These are phyloP conservation scores for Cutaneotrichosporon sp. DNA, from an alignment of 1,284 basidiomycete species.

Conservation along the genomic window DNA sequence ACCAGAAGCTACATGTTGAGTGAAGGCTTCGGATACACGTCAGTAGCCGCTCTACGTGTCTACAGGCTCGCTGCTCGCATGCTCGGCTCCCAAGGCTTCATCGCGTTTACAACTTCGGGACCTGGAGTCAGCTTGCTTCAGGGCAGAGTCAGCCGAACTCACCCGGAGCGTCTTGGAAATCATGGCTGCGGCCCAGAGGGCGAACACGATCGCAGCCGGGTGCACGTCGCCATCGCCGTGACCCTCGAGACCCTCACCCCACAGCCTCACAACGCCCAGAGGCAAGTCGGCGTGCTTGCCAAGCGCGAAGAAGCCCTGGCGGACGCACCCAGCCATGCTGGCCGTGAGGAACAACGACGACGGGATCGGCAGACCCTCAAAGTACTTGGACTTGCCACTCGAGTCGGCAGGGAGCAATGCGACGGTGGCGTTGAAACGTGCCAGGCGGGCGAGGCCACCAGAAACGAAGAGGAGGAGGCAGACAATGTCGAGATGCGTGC, in stretches of 20 bases:
- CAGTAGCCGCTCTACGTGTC: slow-evolving; percentile 6
- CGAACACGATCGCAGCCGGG: slow-evolving; percentile 69
- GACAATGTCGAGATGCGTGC: slow-evolving; percentile 84
- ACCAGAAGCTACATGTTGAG: slow-evolving; percentile 4
- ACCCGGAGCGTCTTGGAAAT: slow-evolving; percentile 88
- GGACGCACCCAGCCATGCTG: slow-evolving; percentile 77
- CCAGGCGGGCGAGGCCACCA: slow-evolving; percentile 90
- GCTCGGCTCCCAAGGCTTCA: slow-evolving; percentile 1
- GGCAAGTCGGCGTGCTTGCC: slow-evolving; percentile 58
- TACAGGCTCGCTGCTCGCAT: neutral
- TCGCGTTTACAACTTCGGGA: slow-evolving; percentile 22
- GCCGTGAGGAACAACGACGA: slow-evolving; percentile 80
- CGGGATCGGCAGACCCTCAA: slow-evolving; percentile 96
- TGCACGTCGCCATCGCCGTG: slow-evolving; percentile 68
- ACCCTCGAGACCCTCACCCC: slow-evolving; percentile 62
- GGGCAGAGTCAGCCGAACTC: slow-evolving; percentile 15
- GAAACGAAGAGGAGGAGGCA: slow-evolving; percentile 89
- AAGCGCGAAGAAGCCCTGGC: slow-evolving; percentile 72
- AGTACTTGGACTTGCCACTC: slow-evolving; percentile 87
- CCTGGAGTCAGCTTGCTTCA: slow-evolving; percentile 14
- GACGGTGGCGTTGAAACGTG: slow-evolving; percentile 97
- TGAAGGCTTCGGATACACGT: slow-evolving; percentile 4
- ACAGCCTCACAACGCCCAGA: slow-evolving; percentile 67
- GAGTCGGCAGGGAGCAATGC: slow-evolving; percentile 87
- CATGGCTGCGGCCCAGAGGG: slow-evolving; percentile 86